phyloP scores from a whole-genome alignment of 352 stramenopile species.

The Pseudoperonospora humuli region DNA sequence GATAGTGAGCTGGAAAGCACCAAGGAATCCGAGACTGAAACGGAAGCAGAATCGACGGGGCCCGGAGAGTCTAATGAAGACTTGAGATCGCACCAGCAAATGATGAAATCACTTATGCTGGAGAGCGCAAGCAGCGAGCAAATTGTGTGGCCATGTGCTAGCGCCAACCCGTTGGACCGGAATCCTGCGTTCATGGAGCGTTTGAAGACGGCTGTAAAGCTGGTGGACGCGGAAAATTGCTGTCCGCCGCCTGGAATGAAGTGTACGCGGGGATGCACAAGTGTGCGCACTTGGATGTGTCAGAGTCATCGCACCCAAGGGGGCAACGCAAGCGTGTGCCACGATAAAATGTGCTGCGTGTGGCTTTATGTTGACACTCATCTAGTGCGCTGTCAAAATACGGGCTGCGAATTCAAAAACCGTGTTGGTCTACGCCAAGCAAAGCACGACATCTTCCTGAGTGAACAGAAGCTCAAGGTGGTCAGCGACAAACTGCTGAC shows the following conservation, averaged over 20 bases:
- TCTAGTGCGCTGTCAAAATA: constrained; percentile 47
- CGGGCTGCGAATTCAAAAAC: constrained; percentile 62
- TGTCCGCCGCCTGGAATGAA: constrained; percentile 35
- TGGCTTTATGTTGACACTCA: constrained; percentile 59
- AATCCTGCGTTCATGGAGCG: constrained; percentile 32
- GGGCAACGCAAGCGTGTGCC: constrained; percentile 25
- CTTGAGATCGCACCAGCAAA: neutral
- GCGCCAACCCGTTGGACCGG: neutral
- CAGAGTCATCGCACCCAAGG: constrained; percentile 24
- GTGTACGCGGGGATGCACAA: constrained; percentile 35
- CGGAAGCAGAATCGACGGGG: constrained; percentile 29
- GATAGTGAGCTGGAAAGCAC: constrained; percentile 1
- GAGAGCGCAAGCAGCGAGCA: neutral
- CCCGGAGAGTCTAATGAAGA: neutral
- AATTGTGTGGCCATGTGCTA: constrained; percentile 14
- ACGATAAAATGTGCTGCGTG: constrained; percentile 44
- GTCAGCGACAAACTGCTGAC: constrained; percentile 6
- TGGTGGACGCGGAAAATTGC: constrained; percentile 56
- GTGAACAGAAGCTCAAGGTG: constrained; percentile 7
- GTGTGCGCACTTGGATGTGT: constrained; percentile 50
- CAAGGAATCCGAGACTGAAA: constrained; percentile 11
- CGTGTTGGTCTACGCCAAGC: constrained; percentile 54
- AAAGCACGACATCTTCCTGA: constrained; percentile 53
- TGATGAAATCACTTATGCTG: neutral
- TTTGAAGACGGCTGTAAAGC: constrained; percentile 37